Evolutionary conservation across 306 rosid species (phyloP).

Genomic region (Ormosia semicastrata): DNA sequence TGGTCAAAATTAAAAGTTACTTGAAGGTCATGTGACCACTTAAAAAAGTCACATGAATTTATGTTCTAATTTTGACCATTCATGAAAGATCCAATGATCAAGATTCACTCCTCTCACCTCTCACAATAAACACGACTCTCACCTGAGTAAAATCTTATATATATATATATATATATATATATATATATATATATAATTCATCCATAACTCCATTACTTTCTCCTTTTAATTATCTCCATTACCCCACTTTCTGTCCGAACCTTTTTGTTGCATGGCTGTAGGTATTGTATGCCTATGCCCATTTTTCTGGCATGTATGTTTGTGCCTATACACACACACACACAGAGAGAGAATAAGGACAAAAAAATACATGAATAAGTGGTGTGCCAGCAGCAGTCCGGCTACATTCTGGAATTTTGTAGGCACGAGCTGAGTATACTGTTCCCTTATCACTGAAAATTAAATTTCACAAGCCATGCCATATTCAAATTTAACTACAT

Average conservation of each 20-base stretch:
- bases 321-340: background rate
- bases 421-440: slow-evolving; percentile 96
- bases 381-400: slow-evolving; percentile 95
- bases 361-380: slow-evolving; percentile 67
- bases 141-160: too few relatives aligned
- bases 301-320: background rate
- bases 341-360: background rate
- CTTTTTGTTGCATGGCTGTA: background rate
- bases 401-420: slow-evolving; percentile 88
- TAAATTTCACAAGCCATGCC: slow-evolving; percentile 2
- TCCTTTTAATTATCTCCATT: background rate
- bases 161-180: too few relatives aligned
- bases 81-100: too few relatives aligned
- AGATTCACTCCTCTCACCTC: too few relatives aligned
- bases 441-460: slow-evolving; percentile 82
- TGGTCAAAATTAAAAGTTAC: too few relatives aligned
- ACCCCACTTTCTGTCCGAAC: background rate
- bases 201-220: background rate
- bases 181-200: background rate
- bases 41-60: too few relatives aligned
- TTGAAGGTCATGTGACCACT: too few relatives aligned
- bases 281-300: background rate
- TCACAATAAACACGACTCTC: too few relatives aligned
- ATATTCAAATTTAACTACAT: slow-evolving; percentile 14
- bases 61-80: too few relatives aligned